Evolutionary conservation across 345 rosid species (phyloP).

Genomic region (Salix viminalis): DNA sequence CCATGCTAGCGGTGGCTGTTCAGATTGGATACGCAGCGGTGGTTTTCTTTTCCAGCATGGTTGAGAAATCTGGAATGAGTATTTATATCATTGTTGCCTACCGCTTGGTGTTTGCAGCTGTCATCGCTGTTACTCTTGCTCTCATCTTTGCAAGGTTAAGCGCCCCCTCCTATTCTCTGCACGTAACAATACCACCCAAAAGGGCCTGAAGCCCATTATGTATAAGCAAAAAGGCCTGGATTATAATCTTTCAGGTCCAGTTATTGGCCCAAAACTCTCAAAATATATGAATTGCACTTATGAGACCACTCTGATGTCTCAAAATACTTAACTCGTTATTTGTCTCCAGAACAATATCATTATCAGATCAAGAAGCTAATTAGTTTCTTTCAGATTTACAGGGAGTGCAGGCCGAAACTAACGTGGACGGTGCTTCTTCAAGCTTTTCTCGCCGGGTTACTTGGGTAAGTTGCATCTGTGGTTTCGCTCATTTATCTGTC

Average conservation of each 20-base stretch:
- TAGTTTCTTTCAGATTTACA: background rate
- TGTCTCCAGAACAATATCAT: too few species aligned
- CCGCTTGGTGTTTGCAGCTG: constrained; percentile 2
- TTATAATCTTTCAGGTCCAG: too few species aligned
- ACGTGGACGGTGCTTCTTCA: constrained; percentile 11
- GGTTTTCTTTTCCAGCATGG: constrained; percentile 3
- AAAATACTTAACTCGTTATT: too few species aligned
- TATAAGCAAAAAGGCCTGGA: too few species aligned
- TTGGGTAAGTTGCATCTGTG: constrained; percentile 14
- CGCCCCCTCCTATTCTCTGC: too few species aligned
- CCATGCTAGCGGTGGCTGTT: background rate
- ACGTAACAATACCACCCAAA: too few species aligned
- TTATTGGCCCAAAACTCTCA: too few species aligned
- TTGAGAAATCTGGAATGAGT: constrained; percentile 11
- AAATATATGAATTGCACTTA: too few species aligned
- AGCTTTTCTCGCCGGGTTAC: constrained; percentile 14
- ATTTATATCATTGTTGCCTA: constrained; percentile 2
- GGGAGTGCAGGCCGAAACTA: constrained; percentile 14
- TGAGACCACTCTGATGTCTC: too few species aligned
- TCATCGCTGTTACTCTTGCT: background rate
- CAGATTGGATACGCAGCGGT: constrained; percentile 1
- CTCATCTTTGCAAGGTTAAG: constrained; percentile 7
- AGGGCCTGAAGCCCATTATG: too few species aligned
- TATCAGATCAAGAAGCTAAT: too few species aligned
- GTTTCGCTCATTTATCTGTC: too few species aligned